Conservation (phyloP, 257 asterid genomes). For the Solanum chiquidenum region DNA sequence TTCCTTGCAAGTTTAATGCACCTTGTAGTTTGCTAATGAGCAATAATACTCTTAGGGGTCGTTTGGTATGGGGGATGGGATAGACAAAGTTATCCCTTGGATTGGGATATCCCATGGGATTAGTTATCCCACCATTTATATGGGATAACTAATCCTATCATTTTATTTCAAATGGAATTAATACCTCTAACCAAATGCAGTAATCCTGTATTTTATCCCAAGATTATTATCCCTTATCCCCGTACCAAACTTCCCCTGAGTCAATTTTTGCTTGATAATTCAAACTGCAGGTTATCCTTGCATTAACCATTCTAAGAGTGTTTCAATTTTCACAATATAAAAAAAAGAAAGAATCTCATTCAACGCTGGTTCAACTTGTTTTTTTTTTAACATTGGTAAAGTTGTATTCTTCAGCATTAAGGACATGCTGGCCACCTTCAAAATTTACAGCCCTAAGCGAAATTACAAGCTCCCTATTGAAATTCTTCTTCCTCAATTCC, state of each 20-base stretch:
- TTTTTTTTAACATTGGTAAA: neutral
- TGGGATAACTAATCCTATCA: neutral
- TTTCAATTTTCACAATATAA: neutral
- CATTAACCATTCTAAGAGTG: neutral
- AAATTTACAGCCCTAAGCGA: no score
- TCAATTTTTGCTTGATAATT: neutral
- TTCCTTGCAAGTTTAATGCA: neutral
- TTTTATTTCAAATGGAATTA: neutral
- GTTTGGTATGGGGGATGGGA: neutral
- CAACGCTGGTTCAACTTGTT: neutral
- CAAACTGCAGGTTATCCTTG: neutral
- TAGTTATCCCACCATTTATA: neutral
- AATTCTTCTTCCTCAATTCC: neutral
- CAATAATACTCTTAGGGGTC: neutral
- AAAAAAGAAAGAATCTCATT: neutral
- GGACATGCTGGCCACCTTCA: no score
- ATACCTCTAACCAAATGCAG: neutral
- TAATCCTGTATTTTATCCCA: neutral
- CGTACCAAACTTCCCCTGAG: neutral
- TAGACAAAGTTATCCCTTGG: neutral
- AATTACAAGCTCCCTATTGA: neutral
- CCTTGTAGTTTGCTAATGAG: neutral
- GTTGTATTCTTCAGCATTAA: no score
- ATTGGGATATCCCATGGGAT: neutral
- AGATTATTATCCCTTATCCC: neutral